Percentiles rank a stretch among this genome's conserved stretches.
These are phyloP conservation scores for Rhizopus arrhizus DNA, from an alignment of 371 early-diverging fungal genomes.

Conservation along the genomic window DNA sequence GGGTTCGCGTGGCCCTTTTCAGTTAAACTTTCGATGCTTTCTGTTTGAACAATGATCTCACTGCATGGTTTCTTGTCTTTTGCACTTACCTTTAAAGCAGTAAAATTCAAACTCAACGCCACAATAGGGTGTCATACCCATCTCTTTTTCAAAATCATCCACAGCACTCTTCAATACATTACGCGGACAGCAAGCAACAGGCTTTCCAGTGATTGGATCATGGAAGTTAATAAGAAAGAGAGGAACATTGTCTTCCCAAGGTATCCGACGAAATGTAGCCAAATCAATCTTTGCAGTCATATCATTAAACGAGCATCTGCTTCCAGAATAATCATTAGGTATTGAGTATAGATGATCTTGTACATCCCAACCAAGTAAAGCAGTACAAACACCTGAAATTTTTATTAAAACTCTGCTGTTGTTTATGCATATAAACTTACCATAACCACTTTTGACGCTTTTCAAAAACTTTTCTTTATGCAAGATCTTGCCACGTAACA, in stretches of 20 bases:
- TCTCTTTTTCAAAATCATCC: conserved; percentile 41
- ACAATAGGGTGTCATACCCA: conserved; percentile 63
- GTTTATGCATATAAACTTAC: conserved; percentile 36
- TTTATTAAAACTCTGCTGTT: background rate
- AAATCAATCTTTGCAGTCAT: conserved; percentile 73
- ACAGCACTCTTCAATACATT: conserved; percentile 57
- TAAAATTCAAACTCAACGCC: conserved; percentile 86
- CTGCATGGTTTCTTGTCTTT: background rate
- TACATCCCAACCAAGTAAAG: conserved; percentile 88
- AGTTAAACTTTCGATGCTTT: conserved; percentile 65
- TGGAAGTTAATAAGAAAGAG: conserved; percentile 73
- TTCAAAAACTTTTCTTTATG: conserved; percentile 69
- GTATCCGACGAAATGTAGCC: conserved; percentile 67
- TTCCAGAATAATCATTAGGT: conserved; percentile 26
- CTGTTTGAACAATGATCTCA: conserved; percentile 33
- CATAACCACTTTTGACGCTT: conserved; percentile 67
- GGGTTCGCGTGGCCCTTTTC: conserved; percentile 60
- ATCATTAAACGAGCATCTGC: conserved; percentile 63
- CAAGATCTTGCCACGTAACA: conserved; percentile 77
- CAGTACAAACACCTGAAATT: conserved; percentile 72
- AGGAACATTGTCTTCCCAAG: conserved; percentile 79
- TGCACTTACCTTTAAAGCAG: conserved; percentile 72
- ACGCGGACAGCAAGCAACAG: conserved; percentile 72
- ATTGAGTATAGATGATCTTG: conserved; percentile 57
- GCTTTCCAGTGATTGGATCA: conserved; percentile 56